Evolutionary conservation across 371 early-diverging fungal species (phyloP).

Genomic region (Smittium culicis): DNA sequence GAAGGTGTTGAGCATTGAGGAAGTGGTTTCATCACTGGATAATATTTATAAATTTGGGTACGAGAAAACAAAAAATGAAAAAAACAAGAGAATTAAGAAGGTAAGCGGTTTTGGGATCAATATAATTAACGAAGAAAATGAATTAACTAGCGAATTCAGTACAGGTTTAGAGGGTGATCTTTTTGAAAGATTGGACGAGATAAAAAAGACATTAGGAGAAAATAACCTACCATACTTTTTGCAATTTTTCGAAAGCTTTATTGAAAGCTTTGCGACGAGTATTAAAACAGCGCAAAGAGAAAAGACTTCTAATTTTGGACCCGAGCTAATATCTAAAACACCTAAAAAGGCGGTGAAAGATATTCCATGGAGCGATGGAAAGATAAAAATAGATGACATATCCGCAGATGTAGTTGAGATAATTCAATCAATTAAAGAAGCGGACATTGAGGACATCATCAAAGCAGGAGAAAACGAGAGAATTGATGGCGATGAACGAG

Average conservation of each 20-base stretch:
- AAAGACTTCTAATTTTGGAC: neutral
- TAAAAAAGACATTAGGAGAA: too few relatives aligned
- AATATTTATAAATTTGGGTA: neutral
- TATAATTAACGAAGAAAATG: neutral
- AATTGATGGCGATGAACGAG: neutral
- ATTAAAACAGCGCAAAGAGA: neutral
- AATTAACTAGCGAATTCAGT: neutral
- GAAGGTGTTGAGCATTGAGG: neutral
- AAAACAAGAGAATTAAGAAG: neutral
- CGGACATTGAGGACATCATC: neutral
- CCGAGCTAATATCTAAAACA: neutral
- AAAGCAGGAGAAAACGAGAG: neutral
- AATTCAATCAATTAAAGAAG: neutral
- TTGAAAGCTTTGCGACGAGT: neutral
- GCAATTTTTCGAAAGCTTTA: neutral
- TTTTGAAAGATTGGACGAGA: neutral
- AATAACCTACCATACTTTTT: neutral
- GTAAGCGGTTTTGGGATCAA: neutral
- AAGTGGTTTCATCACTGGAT: neutral
- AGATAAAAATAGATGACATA: neutral
- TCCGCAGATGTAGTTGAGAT: neutral
- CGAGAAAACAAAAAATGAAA: neutral
- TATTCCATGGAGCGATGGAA: constrained; percentile 2
- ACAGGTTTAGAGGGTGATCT: neutral
- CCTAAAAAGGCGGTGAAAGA: neutral